Conservation (phyloP, 208 protist genomes). For the Trypanosoma boissoni region DNA sequence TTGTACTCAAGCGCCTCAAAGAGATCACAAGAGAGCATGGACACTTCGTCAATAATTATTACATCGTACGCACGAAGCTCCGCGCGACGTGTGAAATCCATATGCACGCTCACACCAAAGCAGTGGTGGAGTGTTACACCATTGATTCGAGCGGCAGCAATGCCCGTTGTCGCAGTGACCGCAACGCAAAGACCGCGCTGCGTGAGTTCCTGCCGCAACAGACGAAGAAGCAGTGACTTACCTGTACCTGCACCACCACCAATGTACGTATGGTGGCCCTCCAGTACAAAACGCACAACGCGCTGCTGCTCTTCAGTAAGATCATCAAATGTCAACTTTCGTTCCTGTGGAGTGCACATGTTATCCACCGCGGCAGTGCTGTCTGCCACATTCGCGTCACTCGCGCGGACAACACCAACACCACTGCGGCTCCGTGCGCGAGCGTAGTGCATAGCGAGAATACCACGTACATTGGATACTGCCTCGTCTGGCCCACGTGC, state of each 20-base stretch:
- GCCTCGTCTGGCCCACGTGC: conserved; percentile 17
- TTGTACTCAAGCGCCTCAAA: conserved; percentile 82
- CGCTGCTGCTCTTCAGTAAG: conserved; percentile 80
- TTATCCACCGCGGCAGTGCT: background rate
- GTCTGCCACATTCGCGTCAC: background rate
- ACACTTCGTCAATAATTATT: conserved; percentile 93
- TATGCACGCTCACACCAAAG: conserved; percentile 79
- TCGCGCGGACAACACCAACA: conserved; percentile 33
- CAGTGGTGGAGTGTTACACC: conserved; percentile 88
- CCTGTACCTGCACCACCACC: conserved; percentile 86
- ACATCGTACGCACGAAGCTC: conserved; percentile 79
- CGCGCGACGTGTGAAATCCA: conserved; percentile 61
- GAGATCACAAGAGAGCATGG: conserved; percentile 79
- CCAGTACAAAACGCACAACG: conserved; percentile 68
- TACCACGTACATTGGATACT: conserved; percentile 25
- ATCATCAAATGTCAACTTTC: conserved; percentile 56
- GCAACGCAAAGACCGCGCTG: conserved; percentile 65
- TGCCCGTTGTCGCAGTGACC: conserved; percentile 82
- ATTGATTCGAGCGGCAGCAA: conserved; percentile 74
- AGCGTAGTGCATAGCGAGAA: conserved; percentile 54
- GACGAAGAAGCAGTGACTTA: conserved; percentile 84
- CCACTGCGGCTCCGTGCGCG: conserved; percentile 18
- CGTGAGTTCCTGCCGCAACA: conserved; percentile 66
- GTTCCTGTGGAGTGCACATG: conserved; percentile 14
- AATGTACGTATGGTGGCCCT: conserved; percentile 85